Evolutionary conservation across 352 stramenopile species (phyloP), one percentile per base, ranked within the genome.

Genomic region (Phytophthora foliorum): DNA sequence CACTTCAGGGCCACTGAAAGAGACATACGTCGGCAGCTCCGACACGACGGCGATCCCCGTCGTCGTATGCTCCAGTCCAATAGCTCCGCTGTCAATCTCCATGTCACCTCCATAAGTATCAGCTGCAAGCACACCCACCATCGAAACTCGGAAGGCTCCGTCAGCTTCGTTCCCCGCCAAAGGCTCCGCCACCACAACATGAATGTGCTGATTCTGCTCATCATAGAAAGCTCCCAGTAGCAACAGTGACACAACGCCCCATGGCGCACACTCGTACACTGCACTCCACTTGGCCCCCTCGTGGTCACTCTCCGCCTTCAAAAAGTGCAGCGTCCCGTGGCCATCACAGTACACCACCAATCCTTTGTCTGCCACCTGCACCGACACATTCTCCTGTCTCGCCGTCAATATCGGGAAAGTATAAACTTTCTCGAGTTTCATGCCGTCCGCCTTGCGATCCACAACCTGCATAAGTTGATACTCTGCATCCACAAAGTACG

Each of bases 291-390:
- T 69, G 14, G 70, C 44, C 31, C 60, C 76, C 31, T 69, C 22
- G 7, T 67, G 38, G 3, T 77, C 67, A 0, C 51, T 54, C 19
- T 81, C 67, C 6, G 68, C 72, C 67, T 84, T 82, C 13, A 92
- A 27, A 51, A 90, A 80, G 34, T 83, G 65, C 46, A 94, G n/a
- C 27, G 63, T 74, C 6, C 83, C 85, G 21, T 80, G 74, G 27
- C 87, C 87, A 39, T 94, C 87, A 53, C 81, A 83, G 52, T 87
- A 83, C 3, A 89, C 80, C 11, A 94, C n/a, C 49, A 90, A 29
- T n/a, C 87, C 84, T 51, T 75, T 71, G 4, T 68, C 82, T 36
- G 82, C 81, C 21, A 92, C 84, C 61, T 82, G 77, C 29, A 94
- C 38, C 22, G 80, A 77, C 34, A 81, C 72, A 55, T 94, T 94